These are phyloP conservation scores for Collybiopsis confluens DNA, from an alignment of 768 basidiomycete species.

Conservation along the genomic window DNA sequence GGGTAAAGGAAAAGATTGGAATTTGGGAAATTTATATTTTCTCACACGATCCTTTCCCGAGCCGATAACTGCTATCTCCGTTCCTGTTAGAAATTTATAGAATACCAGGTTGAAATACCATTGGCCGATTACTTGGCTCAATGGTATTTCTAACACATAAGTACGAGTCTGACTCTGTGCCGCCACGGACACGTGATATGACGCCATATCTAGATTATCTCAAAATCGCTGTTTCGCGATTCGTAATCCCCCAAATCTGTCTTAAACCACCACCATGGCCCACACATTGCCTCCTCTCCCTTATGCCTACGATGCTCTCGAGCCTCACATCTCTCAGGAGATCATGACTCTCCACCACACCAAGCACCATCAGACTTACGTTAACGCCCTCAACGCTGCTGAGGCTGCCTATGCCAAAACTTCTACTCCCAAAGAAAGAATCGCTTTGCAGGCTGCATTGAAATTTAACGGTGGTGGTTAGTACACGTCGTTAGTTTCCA, in stretches of 20 bases:
- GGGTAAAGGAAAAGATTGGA: too few relatives aligned
- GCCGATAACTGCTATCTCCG: too few relatives aligned
- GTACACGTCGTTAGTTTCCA: neutral
- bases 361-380: constrained; percentile 95
- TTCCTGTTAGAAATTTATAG: too few relatives aligned
- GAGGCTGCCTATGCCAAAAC: constrained; percentile 72
- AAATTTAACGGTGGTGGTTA: constrained; percentile 90
- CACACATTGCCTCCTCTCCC: constrained; percentile 69
- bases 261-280: constrained; percentile 25
- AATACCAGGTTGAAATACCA: too few relatives aligned
- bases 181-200: too few relatives aligned
- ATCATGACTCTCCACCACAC: constrained; percentile 95
- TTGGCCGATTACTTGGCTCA: too few relatives aligned
- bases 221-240: neutral
- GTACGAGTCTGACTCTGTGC: too few relatives aligned
- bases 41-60: too few relatives aligned
- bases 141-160: too few relatives aligned
- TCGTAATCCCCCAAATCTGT: neutral
- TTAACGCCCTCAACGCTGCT: constrained; percentile 87
- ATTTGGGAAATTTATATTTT: too few relatives aligned
- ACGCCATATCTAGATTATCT: too few relatives aligned
- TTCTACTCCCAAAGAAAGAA: constrained; percentile 68
- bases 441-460: constrained; percentile 85
- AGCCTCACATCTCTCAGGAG: constrained; percentile 87
- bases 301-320: constrained; percentile 83